phyloP scores from a whole-genome alignment of 495 filamentous ascomycete genomes.

The Aspergillus incahuasiensis region DNA sequence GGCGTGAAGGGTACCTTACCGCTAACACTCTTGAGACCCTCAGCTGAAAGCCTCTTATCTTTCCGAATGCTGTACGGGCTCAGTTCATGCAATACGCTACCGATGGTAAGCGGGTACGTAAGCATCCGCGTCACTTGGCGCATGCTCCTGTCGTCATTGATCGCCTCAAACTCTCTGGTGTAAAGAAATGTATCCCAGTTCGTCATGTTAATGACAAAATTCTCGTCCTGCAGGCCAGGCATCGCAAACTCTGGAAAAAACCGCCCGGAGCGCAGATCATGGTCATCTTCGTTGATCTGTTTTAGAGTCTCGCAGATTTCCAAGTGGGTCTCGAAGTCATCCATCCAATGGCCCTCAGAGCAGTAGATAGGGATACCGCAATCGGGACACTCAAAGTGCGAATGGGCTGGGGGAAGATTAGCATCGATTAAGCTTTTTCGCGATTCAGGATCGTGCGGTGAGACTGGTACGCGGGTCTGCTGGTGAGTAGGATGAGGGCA shows the following conservation, averaged over 20 bases:
- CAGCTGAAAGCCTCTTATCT: constrained; percentile 68
- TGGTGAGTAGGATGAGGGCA: constrained; percentile 87
- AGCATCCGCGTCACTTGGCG: constrained; percentile 87
- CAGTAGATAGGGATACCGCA: constrained; percentile 94
- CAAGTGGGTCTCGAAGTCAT: constrained; percentile 88
- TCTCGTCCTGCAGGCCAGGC: constrained; percentile 81
- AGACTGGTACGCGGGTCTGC: constrained; percentile 55
- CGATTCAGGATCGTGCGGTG: constrained; percentile 57
- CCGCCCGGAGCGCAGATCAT: constrained; percentile 84
- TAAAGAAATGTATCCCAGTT: constrained; percentile 98
- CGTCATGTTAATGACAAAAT: constrained; percentile 90
- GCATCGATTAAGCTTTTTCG: constrained; percentile 42
- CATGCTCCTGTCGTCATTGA: constrained; percentile 81
- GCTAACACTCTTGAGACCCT: constrained; percentile 88
- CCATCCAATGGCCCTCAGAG: constrained; percentile 87
- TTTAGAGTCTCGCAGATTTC: constrained; percentile 86
- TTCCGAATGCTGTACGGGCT: constrained; percentile 80
- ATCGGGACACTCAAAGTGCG: constrained; percentile 92
- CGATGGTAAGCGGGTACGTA: constrained; percentile 90
- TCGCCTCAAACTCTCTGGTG: constrained; percentile 78
- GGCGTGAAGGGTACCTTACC: constrained; percentile 52
- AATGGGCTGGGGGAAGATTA: constrained; percentile 63
- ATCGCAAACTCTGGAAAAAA: constrained; percentile 94
- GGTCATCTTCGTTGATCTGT: constrained; percentile 96
- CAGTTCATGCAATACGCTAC: constrained; percentile 84